Base-by-base conservation (phyloP, 805 yeast species). In the Candida maltosa region DNA sequence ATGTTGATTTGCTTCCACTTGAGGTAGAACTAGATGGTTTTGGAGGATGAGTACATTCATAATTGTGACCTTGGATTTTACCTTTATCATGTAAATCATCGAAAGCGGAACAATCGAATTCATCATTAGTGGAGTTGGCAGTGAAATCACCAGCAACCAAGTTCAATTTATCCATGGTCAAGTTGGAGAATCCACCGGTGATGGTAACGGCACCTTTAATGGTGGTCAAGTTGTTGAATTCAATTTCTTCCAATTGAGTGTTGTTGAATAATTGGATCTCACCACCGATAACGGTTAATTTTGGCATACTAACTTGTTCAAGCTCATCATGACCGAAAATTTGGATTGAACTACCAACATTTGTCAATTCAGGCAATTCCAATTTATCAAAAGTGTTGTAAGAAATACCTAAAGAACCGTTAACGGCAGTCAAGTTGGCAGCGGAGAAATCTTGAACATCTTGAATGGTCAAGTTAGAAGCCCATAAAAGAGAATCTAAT, bases 11-110 rank as follows among this genome's bases (percentile, higher is more conserved):
- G 26, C 44, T 23, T n/a, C 44, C 27, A 11, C 52, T 30, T 12
- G 54, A 38, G 21, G 47, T 32, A 15, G 45, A 26, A 12, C 56
- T 37, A 14, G 18, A 14, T 16, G 18, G 6, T 31, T 53, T 51
- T 7, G 21, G 6, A 9, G 29, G 15, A 19, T 34, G 37, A 16
- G 65, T 45, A 53, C 73, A 67, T 47, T 54, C 57, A 54, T 51
- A 65, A 62, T 66, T 65, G 58, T 67, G 69, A 37, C 73, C 73
- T 51, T 63, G 57, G 42, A 66, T 65, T 45, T 55, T 58, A 34
- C 54, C 50, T 32, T 37, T 40, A 29, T 47, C 37, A 43, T 56
- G 55, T 49, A 60, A 61, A 41, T 51, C 47, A 45, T 65, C 50
- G 51, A 63, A 65, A 21, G 39, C 56, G 18, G 48, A 32, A 49